Base-by-base conservation (phyloP, 192 early-diverging fungal species). In the Cetraspora pellucida region DNA sequence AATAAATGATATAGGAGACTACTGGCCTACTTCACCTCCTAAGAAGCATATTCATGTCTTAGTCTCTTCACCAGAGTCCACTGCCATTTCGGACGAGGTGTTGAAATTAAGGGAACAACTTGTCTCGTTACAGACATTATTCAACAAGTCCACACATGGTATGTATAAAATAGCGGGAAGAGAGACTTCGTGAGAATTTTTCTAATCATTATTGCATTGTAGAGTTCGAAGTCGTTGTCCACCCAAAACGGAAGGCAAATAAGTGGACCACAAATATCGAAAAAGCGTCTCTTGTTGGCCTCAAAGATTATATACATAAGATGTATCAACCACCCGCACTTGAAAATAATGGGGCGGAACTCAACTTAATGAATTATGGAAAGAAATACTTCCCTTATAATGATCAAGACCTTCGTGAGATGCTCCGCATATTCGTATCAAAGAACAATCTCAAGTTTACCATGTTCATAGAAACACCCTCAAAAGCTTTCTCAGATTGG, bases 261-360 rank as follows among this genome's bases (percentile, higher is more conserved):
- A 73, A 73, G 71, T 73, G 55, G 54, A 73, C 71, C 31, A 54
- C 8, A 58, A 73, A 73, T 73, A 73, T 73, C 37, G 5, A 73
- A n/a, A n/a, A 37, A 37, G 5, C 31, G 31, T 37, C 31, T 37
- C 31, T 68, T 43, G 66, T 37, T 0, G 46, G 30, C 46, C 66
- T 68, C 23, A 68, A 68, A 47, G n/a, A 68, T 10, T 11, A 68
- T 47, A 68, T 68, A 68, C 46, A 2, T 68, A 21, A 37, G 43
- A 45, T 68, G 31, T 68, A 68, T 21, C 2, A 68, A 21, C n/a
- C 31, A 44, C 61, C 66, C 6, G 66, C 66, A 45, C 43, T 68
- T 44, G 66, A 68, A 68, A 68, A 68, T 68, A 16, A 43, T 19
- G 30, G 14, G 4, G 65, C 21, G 10, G 6, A 25, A 67, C 28